Percentiles rank a stretch among this genome's conserved stretches.
Evolutionary conservation across 2,329 filamentous ascomycete species (phyloP).

Genomic region (Penicillium freii): DNA sequence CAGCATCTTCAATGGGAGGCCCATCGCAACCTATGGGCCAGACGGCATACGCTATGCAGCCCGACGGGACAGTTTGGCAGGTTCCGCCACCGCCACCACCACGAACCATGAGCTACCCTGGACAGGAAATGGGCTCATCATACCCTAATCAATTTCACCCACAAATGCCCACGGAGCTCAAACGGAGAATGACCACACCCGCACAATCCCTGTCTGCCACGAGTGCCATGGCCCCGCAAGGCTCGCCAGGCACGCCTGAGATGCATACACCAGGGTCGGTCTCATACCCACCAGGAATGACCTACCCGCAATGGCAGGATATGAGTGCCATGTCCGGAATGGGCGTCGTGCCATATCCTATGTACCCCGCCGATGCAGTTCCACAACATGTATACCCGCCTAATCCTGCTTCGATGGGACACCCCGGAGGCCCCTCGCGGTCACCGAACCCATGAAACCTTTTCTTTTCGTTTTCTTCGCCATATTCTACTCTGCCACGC

Average conservation of each 20-base stretch:
- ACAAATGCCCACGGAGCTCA: conserved; percentile 34
- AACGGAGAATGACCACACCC: conserved; percentile 40
- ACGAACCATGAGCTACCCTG: conserved; percentile 36
- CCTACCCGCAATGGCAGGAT: conserved; percentile 31
- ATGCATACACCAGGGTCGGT: conserved; percentile 31
- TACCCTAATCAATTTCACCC: conserved; percentile 31
- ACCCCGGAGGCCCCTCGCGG: conserved; percentile 26
- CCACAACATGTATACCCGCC: conserved; percentile 28
- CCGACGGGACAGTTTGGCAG: conserved; percentile 39
- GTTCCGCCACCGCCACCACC: conserved; percentile 28
- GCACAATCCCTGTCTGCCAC: conserved; percentile 26
- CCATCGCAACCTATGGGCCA: conserved; percentile 34
- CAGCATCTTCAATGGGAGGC: conserved; percentile 32
- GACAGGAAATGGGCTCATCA: conserved; percentile 32
- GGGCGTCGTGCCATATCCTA: conserved; percentile 34
- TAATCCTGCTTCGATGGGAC: conserved; percentile 34
- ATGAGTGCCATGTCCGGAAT: conserved; percentile 31
- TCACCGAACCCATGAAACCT: conserved; percentile 25
- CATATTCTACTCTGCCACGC: neutral
- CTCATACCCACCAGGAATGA: conserved; percentile 34
- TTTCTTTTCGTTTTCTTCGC: neutral
- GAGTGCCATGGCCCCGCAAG: conserved; percentile 25
- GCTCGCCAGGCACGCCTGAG: conserved; percentile 25
- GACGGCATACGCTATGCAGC: conserved; percentile 34
- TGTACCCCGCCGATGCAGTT: conserved; percentile 30